Evolutionary conservation across 768 basidiomycete species (phyloP), one percentile per base, ranked within the genome.

Genomic region (Mycena venus): DNA sequence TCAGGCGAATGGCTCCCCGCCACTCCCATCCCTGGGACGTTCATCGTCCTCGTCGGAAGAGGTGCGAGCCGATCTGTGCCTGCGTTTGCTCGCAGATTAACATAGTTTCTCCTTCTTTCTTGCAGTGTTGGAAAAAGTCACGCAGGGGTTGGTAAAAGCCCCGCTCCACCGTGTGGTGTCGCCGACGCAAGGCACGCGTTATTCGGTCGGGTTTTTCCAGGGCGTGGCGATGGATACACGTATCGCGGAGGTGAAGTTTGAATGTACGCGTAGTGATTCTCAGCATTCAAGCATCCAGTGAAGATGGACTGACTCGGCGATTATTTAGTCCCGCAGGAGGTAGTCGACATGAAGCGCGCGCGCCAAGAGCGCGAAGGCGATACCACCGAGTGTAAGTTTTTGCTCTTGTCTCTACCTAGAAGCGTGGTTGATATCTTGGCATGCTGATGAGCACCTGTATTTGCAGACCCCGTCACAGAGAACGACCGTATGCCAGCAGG

Each of bases 191-290:
- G 75, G 75, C 47, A 70, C 71, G 6, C 75, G 71, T 4, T 60
- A 76, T 67, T 76, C 71, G 40, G 71, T 73, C 56, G 75, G 75
- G 9, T 76, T 73, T 71, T 76, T 76, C 71, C 62, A 73, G 51
- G 71, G 75, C 71, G 71, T 76, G 15, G 36, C 71, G 56, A 61
- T 62, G 71, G 71, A 76, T 60, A 76, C 68, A 21, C 70, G 71
- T 17, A 29, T 69, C 36, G 71, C 56, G 2, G 75, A 76, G 9
- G 32, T 49, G 10, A 72, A 76, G 25, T 73, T 72, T 23, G 75
- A 76, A 19, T 72, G 75, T 76, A n/a, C 60, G 70, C 49, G 25
- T 63, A 36, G 5, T 17, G 47, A 38, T 38, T 11, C 36, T 38
- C 15, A 38, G 36, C 36, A 38, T 38, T n/a, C n/a, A n/a, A n/a